Evolutionary conservation across 2,329 filamentous ascomycete species (phyloP), one percentile per base, ranked within the genome.

Genomic region (Nemania diffusa): DNA sequence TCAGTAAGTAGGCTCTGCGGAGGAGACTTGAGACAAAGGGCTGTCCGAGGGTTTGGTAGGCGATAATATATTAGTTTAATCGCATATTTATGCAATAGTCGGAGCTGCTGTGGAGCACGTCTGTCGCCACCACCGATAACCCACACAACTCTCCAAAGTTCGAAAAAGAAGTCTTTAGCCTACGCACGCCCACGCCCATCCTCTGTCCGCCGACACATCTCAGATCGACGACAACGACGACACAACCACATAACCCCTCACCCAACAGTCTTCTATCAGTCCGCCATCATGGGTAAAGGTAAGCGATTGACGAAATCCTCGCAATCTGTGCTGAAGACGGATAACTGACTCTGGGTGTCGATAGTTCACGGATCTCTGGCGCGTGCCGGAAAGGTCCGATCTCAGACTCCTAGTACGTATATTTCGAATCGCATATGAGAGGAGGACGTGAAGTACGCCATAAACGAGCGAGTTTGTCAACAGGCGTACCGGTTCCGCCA

Each of bases 301-400:
- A 32, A 57, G 24, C 15, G 37, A 53, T 32, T 11, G 5, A 4
- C 27, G 5, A 32, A 1, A 34, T 9, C 13, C 2, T 26, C 46
- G 9, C 5, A 50, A 4, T 11, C 13, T 2, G 5, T 9, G 3
- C 46, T 50, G 8, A 5, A 50, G 8, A 50, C 13, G 9, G 46
- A 50, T 48, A 24, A 26, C 46, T 50, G 46, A 50, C 46, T 26
- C 22, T 27, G 3, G 24, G 9, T 22, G 5, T 50, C 15, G n/a
- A 26, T 15, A 57, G 58, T 62, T 62, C 52, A 46, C 34, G 57
- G 60, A 29, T 96, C 92, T 82, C 91, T 96, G 85, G 92, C 92
- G 84, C 92, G 93, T 93, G 93, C 92, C 76, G 83, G 83, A 83
- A 84, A 97, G 34, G 94, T 97, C 90, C 97, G 97, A 92, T 95